Evolutionary conservation across 805 yeast species (phyloP).

Genomic region (Candida patagonica): DNA sequence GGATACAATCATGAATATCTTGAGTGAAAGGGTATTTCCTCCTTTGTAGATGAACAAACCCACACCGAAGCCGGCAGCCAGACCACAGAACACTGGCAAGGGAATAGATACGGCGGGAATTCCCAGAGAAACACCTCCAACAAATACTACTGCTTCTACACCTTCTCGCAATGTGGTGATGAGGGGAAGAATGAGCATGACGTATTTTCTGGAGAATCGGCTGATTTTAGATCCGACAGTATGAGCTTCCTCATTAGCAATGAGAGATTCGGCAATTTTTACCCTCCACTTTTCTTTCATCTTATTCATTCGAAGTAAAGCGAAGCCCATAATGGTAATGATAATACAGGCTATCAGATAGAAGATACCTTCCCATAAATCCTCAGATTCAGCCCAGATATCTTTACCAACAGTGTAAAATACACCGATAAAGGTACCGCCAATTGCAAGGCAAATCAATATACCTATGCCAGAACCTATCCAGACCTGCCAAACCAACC

Average conservation of each 20-base stretch:
- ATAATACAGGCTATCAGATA: constrained; percentile 82
- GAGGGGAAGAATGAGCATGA: constrained; percentile 83
- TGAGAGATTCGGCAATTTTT: constrained; percentile 78
- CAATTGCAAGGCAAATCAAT: constrained; percentile 68
- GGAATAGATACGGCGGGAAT: constrained; percentile 71
- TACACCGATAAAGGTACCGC: constrained; percentile 91
- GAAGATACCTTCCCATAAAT: constrained; percentile 94
- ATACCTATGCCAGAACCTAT: constrained; percentile 67
- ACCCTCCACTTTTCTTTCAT: constrained; percentile 97
- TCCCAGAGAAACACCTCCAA: constrained; percentile 87
- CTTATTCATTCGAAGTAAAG: constrained; percentile 91
- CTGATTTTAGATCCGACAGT: constrained; percentile 29
- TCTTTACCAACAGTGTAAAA: constrained; percentile 74
- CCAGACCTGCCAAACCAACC: constrained; percentile 78
- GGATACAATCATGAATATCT: constrained; percentile 75
- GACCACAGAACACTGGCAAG: constrained; percentile 82
- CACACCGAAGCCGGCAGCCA: constrained; percentile 63
- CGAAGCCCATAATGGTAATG: constrained; percentile 91
- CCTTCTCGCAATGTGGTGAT: constrained; percentile 94
- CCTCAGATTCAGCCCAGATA: constrained; percentile 82
- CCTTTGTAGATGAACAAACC: constrained; percentile 71
- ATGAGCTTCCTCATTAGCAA: constrained; percentile 38
- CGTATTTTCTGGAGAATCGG: constrained; percentile 47
- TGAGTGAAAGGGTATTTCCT: constrained; percentile 74
- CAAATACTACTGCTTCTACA: constrained; percentile 89